Conservation (phyloP, 1,284 basidiomycete genomes). For the Stygiomarasmius scandens region DNA sequence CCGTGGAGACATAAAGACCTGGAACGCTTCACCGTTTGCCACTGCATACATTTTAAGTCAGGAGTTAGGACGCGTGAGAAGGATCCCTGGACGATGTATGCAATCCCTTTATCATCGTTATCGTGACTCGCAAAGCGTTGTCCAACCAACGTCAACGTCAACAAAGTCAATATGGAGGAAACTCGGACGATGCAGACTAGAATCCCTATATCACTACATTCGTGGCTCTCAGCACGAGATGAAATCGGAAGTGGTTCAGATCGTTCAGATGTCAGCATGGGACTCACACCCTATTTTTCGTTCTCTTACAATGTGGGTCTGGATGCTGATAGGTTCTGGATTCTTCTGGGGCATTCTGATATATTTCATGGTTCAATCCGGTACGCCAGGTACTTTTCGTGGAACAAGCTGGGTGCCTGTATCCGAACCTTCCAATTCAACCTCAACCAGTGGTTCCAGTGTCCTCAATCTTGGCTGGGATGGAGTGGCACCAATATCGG, state of each 20-base stretch:
- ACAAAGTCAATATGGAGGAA: too few species aligned
- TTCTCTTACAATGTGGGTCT: constrained; percentile 6
- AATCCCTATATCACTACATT: too few species aligned
- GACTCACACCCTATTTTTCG: constrained; percentile 10
- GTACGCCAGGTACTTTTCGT: constrained; percentile 9
- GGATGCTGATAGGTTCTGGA: constrained; percentile 7
- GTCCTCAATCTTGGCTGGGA: constrained; percentile 10
- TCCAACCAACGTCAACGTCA: too few species aligned
- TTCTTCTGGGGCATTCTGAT: constrained; percentile 17
- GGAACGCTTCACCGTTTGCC: not conserved
- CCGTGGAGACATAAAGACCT: not conserved
- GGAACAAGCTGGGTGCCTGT: not conserved
- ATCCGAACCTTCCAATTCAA: not conserved
- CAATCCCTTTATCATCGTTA: too few species aligned
- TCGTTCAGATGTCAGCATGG: too few species aligned
- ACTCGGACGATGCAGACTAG: too few species aligned
- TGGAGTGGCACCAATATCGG: constrained; percentile 8
- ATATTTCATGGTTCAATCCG: constrained; percentile 8
- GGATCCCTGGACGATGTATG: too few species aligned
- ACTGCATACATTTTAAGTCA: not conserved
- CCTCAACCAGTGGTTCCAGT: not conserved
- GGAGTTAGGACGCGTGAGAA: too few species aligned
- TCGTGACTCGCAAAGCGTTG: too few species aligned
- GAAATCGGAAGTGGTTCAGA: too few species aligned
- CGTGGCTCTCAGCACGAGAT: too few species aligned